phyloP scores from a whole-genome alignment of 352 stramenopile species.

The Phytophthora podocarpi region DNA sequence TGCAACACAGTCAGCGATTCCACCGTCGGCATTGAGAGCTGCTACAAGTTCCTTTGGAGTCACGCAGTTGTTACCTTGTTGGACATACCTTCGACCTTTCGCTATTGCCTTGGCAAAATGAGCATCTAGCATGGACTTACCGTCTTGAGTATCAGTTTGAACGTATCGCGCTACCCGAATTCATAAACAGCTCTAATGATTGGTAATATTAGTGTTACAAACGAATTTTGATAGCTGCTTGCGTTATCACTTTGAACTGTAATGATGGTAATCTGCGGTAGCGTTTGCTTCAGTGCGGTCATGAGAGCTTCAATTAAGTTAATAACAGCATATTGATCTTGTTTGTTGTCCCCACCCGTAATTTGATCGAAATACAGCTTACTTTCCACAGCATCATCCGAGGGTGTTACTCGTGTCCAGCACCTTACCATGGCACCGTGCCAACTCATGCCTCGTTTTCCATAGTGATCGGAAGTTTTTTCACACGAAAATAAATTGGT shows the following conservation, averaged over 20 bases:
- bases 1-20: background rate
- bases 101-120: background rate
- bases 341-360: slow-evolving; percentile 4
- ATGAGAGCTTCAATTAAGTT: too few species aligned
- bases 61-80: background rate
- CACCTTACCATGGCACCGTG: slow-evolving; percentile 14
- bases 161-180: background rate
- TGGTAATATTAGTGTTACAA: background rate
- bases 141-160: too few species aligned
- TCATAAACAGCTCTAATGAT: background rate
- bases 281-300: background rate
- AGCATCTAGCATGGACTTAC: background rate
- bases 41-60: background rate
- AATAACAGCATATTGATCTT: slow-evolving; percentile 22
- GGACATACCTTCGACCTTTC: background rate
- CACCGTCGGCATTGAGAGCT: background rate
- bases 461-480: slow-evolving; percentile 8
- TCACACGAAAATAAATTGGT: slow-evolving; percentile 18
- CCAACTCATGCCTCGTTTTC: slow-evolving; percentile 12
- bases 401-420: background rate
- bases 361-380: slow-evolving; percentile 20
- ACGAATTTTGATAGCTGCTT: background rate
- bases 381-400: background rate
- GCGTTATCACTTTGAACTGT: background rate
- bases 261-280: background rate